These are phyloP conservation scores for Protea cynaroides DNA, from an alignment of 164 flowering plant species.

Conservation along the genomic window DNA sequence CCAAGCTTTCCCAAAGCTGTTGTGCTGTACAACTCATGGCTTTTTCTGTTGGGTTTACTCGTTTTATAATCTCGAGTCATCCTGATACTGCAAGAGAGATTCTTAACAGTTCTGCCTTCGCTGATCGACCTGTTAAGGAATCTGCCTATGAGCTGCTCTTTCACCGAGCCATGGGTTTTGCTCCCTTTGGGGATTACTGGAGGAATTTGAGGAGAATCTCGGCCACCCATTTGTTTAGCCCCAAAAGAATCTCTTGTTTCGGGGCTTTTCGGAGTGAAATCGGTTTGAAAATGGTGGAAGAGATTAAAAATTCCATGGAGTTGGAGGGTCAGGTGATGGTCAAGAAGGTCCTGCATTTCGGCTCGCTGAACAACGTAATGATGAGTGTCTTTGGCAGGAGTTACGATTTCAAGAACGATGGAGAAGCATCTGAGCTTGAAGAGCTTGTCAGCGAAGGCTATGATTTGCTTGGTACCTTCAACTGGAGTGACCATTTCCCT, in stretches of 20 bases:
- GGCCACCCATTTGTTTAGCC: conserved; percentile 42
- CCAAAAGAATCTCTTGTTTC: conserved; percentile 30
- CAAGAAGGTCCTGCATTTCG: conserved; percentile 28
- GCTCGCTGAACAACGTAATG: conserved; percentile 43
- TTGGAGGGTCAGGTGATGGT: conserved; percentile 19
- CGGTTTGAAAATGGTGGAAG: conserved; percentile 19
- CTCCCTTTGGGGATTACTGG: conserved; percentile 63
- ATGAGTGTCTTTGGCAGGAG: conserved; percentile 39
- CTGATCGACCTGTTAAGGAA: conserved; percentile 55
- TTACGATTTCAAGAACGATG: conserved; percentile 18
- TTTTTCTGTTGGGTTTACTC: conserved; percentile 48
- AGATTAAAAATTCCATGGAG: conserved; percentile 14
- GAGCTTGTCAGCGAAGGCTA: conserved; percentile 48
- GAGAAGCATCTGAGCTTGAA: conserved; percentile 24
- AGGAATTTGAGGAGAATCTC: conserved; percentile 49
- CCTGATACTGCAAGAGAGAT: conserved; percentile 47
- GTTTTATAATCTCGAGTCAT: conserved; percentile 39
- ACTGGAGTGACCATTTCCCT: conserved; percentile 47
- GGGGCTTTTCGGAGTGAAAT: conserved; percentile 19
- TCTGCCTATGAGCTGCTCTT: conserved; percentile 56
- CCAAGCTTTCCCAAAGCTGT: conserved; percentile 16
- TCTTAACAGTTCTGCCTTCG: conserved; percentile 44
- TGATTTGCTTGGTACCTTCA: conserved; percentile 39
- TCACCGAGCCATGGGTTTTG: conserved; percentile 61
- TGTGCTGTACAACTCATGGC: conserved; percentile 37